phyloP scores from a whole-genome alignment of 192 early-diverging fungal species.

The Coemansia sp. region DNA sequence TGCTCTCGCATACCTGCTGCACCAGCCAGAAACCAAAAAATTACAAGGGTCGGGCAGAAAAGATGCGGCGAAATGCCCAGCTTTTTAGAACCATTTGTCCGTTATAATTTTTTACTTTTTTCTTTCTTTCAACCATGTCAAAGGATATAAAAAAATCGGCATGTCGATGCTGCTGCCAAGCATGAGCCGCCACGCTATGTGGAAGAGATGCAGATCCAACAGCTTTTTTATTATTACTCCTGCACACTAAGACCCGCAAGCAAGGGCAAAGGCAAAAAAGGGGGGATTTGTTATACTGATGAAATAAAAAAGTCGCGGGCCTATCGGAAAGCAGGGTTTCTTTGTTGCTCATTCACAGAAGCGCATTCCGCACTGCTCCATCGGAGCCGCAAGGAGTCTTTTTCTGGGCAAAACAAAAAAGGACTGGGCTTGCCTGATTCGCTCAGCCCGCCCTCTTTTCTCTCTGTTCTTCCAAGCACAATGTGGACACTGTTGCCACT shows the following conservation, averaged over 20 bases:
- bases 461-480: background rate
- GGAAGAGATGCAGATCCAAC: background rate
- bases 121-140: background rate
- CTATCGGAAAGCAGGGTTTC: background rate
- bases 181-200: slow-evolving; percentile 8
- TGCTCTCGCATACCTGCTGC: no score
- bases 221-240: background rate
- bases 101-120: background rate
- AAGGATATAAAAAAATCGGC: background rate
- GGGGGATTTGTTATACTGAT: background rate
- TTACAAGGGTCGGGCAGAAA: background rate
- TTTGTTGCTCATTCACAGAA: background rate
- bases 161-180: background rate
- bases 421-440: background rate
- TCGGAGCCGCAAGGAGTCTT: background rate
- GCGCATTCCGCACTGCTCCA: background rate
- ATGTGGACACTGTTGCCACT: background rate
- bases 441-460: background rate
- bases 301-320: background rate
- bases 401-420: background rate
- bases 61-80: background rate
- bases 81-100: background rate
- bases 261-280: background rate
- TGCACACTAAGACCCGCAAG: background rate
- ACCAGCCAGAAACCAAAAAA: background rate